A percentile compares a stretch with the other conserved stretches of the same genome.
Evolutionary conservation across 164 flowering plant genomes (phyloP).

Genomic region (grape (Vitis vinifera)): DNA sequence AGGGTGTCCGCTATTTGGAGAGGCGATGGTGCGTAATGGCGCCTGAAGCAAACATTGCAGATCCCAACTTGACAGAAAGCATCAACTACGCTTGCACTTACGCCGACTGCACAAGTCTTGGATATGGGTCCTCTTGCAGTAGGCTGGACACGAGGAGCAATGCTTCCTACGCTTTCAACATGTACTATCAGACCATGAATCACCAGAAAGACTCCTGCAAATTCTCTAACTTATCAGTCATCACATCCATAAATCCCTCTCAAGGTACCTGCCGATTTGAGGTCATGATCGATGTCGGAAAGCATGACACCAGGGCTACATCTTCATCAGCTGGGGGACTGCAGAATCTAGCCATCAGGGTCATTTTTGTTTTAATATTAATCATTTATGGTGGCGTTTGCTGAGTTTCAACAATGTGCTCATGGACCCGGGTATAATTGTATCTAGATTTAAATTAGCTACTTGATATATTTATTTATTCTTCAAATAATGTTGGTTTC

Average conservation of each 20-base stretch:
- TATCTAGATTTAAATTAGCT: no score
- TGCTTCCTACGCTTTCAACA: constrained; percentile 86
- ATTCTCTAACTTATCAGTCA: constrained; percentile 42
- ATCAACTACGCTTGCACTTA: constrained; percentile 62
- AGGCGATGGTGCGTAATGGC: constrained; percentile 84
- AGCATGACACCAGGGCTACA: constrained; percentile 22
- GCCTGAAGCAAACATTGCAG: constrained; percentile 48
- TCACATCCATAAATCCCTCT: constrained; percentile 63
- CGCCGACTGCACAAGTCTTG: constrained; percentile 85
- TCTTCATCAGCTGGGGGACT: not conserved
- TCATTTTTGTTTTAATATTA: no score
- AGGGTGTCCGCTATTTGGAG: constrained; percentile 62
- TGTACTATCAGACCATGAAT: constrained; percentile 69
- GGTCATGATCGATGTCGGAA: constrained; percentile 63
- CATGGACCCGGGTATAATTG: no score
- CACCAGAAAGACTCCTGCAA: constrained; percentile 61
- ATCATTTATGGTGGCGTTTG: no score
- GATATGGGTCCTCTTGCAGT: constrained; percentile 72
- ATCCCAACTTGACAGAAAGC: constrained; percentile 43
- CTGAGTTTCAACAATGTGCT: no score
- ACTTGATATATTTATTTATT: no score
- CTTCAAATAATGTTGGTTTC: no score
- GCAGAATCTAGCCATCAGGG: no score
- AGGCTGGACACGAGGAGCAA: constrained; percentile 53
- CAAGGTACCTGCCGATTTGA: constrained; percentile 48